A percentile compares a stretch with the other conserved stretches of the same genome.
Conservation (phyloP, 768 basidiomycete genomes). For the Rhizopogon sp. region DNA sequence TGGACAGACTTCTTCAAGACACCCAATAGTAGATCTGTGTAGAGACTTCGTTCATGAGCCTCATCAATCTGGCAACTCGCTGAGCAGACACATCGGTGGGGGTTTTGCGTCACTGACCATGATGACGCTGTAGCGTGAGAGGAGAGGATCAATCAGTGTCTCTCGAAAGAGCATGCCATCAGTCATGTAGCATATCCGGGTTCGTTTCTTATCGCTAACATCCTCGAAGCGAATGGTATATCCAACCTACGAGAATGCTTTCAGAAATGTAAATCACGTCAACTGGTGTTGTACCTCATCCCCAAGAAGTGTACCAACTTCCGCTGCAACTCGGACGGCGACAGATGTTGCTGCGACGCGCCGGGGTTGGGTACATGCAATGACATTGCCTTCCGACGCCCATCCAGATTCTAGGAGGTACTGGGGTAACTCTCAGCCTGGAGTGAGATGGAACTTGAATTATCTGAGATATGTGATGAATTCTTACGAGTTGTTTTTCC, state of each 20-base stretch:
- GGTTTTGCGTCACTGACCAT: conserved; percentile 55
- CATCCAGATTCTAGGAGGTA: conserved; percentile 93
- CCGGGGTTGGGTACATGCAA: conserved; percentile 91
- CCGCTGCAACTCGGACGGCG: conserved; percentile 85
- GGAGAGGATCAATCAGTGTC: conserved; percentile 83
- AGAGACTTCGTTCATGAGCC: conserved; percentile 94
- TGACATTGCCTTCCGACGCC: conserved; percentile 75
- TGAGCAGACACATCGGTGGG: background rate
- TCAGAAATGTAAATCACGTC: conserved; percentile 17
- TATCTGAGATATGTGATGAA: background rate
- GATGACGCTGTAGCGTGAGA: conserved; percentile 90
- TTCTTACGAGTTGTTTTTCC: conserved; percentile 94
- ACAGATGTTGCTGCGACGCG: conserved; percentile 95
- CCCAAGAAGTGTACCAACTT: conserved; percentile 84
- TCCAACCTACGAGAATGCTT: conserved; percentile 61
- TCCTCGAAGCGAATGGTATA: conserved; percentile 98
- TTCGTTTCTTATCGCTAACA: conserved; percentile 76
- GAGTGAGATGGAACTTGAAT: conserved; percentile 1
- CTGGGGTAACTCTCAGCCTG: conserved; percentile 80
- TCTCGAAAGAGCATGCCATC: conserved; percentile 98
- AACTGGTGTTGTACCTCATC: conserved; percentile 61
- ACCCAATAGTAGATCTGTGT: conserved; percentile 90
- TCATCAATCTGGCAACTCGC: conserved; percentile 73
- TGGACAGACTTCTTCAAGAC: conserved; percentile 80
- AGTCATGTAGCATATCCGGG: conserved; percentile 92